A percentile compares a stretch with the other conserved stretches of the same genome.
phyloP scores from a whole-genome alignment of 1,139 yeast species.

The Taiozyma sp. region DNA sequence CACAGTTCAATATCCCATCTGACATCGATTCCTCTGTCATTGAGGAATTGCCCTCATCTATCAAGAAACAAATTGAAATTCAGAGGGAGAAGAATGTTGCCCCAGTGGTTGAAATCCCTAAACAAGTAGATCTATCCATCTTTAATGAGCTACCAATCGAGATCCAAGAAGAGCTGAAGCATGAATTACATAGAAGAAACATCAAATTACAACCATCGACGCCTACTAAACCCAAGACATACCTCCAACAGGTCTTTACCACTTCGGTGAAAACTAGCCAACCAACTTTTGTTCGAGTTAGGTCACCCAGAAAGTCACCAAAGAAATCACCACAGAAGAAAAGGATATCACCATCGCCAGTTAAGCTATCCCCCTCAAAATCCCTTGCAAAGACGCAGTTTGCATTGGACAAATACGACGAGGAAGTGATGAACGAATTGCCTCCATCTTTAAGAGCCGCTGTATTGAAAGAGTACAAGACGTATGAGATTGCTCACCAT shows the following conservation, averaged over 20 bases:
- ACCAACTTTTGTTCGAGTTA: conserved; percentile 33
- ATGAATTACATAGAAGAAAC: conserved; percentile 35
- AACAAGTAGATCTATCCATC: conserved; percentile 48
- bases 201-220: conserved; percentile 23
- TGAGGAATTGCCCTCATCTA: conserved; percentile 28
- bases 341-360: conserved; percentile 19
- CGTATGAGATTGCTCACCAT: conserved; percentile 21
- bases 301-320: conserved; percentile 11
- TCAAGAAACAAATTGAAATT: conserved; percentile 19
- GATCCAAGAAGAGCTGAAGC: conserved; percentile 43
- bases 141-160: conserved; percentile 49
- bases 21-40: conserved; percentile 28
- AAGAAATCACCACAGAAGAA: conserved; percentile 21
- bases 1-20: conserved; percentile 24
- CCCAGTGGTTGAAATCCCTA: conserved; percentile 21
- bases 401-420: conserved; percentile 26
- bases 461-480: conserved; percentile 37
- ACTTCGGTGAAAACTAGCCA: conserved; percentile 12
- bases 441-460: conserved; percentile 41
- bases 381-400: conserved; percentile 1
- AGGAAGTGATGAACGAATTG: conserved; percentile 41
- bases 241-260: conserved; percentile 40
- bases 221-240: conserved; percentile 25
- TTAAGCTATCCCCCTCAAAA: conserved; percentile 3
- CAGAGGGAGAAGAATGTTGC: conserved; percentile 11